Conservation (phyloP, 2,329 filamentous ascomycete genomes). For the Xylariales sp. region DNA sequence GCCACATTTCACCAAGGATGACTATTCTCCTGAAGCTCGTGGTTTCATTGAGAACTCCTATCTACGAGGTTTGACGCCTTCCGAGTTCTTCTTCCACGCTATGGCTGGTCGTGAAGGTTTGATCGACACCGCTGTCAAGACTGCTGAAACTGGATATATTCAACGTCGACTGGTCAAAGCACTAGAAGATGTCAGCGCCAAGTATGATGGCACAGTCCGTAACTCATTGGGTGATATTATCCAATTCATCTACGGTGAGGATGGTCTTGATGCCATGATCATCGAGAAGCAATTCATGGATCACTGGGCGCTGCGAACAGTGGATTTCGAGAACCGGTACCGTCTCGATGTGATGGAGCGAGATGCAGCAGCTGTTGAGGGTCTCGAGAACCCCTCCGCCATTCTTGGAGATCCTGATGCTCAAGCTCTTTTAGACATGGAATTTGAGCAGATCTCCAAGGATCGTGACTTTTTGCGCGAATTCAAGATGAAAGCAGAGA, state of each 20-base stretch:
- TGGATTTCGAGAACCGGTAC: slow-evolving; percentile 75
- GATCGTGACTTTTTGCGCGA: slow-evolving; percentile 72
- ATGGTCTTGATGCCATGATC: slow-evolving; percentile 86
- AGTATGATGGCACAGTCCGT: slow-evolving; percentile 94
- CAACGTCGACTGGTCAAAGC: slow-evolving; percentile 98
- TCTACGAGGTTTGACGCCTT: slow-evolving; percentile 87
- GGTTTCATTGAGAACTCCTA: slow-evolving; percentile 99
- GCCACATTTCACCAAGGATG: slow-evolving; percentile 98
- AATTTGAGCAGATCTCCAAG: slow-evolving; percentile 74
- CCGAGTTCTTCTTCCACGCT: slow-evolving; percentile 99
- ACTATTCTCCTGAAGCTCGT: slow-evolving; percentile 94
- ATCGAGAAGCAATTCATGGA: slow-evolving; percentile 94
- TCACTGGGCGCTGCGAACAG: slow-evolving; percentile 74
- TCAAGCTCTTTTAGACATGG: slow-evolving; percentile 80
- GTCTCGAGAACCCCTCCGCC: slow-evolving; percentile 82
- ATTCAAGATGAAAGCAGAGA: slow-evolving; percentile 57
- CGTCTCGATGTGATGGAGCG: slow-evolving; percentile 81
- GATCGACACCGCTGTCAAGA: slow-evolving; percentile 99
- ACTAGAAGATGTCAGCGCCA: slow-evolving; percentile 93
- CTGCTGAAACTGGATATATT: slow-evolving; percentile 97
- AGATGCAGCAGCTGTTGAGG: slow-evolving; percentile 57
- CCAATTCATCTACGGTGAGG: slow-evolving; percentile 96
- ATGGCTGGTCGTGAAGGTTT: slow-evolving; percentile 99
- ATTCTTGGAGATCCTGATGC: slow-evolving; percentile 83
- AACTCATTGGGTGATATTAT: slow-evolving; percentile 96